These are phyloP conservation scores for Nemania sp. DNA, from an alignment of 2,329 filamentous ascomycete genomes.

Conservation along the genomic window DNA sequence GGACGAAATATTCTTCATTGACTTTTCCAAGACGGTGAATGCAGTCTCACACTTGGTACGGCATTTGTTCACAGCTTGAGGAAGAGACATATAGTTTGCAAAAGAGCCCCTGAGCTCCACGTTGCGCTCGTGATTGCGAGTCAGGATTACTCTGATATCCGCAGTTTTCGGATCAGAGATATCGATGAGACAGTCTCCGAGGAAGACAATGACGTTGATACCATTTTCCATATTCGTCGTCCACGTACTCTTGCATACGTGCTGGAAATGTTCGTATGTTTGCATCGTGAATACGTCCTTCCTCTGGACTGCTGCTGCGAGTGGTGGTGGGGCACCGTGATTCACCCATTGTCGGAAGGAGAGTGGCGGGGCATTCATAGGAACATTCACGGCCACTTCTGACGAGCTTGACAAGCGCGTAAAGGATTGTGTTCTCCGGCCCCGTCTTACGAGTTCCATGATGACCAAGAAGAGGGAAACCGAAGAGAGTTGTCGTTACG, in stretches of 20 bases:
- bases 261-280: neutral
- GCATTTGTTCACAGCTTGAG: neutral
- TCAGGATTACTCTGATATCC: neutral
- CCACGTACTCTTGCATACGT: neutral
- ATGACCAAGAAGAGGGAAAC: neutral
- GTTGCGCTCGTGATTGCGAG: neutral
- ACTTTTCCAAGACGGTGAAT: neutral
- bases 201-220: neutral
- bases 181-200: neutral
- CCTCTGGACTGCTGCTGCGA: neutral
- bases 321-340: neutral
- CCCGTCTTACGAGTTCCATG: neutral
- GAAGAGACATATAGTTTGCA: neutral
- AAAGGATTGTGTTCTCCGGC: neutral
- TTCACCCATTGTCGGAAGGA: slow-evolving; percentile 1
- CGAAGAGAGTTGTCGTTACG: neutral
- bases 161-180: neutral
- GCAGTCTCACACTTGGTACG: neutral
- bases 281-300: neutral
- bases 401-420: neutral
- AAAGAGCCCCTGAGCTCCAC: neutral
- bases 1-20: neutral
- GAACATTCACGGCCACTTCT: neutral
- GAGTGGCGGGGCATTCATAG: neutral
- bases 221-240: neutral